phyloP scores from a whole-genome alignment of 768 basidiomycete species.

The Collybia sordida region DNA sequence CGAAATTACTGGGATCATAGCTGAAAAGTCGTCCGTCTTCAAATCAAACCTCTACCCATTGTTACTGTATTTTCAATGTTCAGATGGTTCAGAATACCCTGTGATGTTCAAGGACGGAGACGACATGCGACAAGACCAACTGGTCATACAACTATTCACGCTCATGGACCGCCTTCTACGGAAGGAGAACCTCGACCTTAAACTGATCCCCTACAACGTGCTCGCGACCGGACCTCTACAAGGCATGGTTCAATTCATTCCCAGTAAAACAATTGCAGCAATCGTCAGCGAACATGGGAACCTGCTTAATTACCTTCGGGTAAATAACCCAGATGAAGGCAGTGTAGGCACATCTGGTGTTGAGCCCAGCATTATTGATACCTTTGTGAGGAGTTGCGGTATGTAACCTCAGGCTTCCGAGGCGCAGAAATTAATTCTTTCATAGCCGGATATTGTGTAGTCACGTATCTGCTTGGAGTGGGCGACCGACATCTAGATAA shows the following conservation, averaged over 20 bases:
- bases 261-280: conserved; percentile 92
- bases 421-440: conserved; percentile 7
- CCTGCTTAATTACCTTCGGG: conserved; percentile 83
- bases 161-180: conserved; percentile 93
- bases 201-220: conserved; percentile 89
- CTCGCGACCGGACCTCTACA: conserved; percentile 89
- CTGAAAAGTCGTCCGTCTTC: conserved; percentile 94
- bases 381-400: conserved; percentile 97
- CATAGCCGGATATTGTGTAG: conserved; percentile 96
- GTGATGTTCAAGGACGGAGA: conserved; percentile 99
- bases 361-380: conserved; percentile 93
- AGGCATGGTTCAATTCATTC: conserved; percentile 96
- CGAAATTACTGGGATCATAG: conserved; percentile 79
- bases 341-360: conserved; percentile 94
- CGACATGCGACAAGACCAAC: conserved; percentile 97
- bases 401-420: conserved; percentile 23
- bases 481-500: conserved; percentile 98
- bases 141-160: conserved; percentile 97
- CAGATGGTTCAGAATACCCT: conserved; percentile 84
- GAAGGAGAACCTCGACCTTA: conserved; percentile 94
- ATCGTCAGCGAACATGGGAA: conserved; percentile 92
- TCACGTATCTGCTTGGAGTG: conserved; percentile 94
- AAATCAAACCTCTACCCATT: conserved; percentile 96
- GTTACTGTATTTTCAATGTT: conserved; percentile 85
- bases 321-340: conserved; percentile 89